Evolutionary conservation across 768 basidiomycete species (phyloP).

Genomic region (Dentipellis fragilis): DNA sequence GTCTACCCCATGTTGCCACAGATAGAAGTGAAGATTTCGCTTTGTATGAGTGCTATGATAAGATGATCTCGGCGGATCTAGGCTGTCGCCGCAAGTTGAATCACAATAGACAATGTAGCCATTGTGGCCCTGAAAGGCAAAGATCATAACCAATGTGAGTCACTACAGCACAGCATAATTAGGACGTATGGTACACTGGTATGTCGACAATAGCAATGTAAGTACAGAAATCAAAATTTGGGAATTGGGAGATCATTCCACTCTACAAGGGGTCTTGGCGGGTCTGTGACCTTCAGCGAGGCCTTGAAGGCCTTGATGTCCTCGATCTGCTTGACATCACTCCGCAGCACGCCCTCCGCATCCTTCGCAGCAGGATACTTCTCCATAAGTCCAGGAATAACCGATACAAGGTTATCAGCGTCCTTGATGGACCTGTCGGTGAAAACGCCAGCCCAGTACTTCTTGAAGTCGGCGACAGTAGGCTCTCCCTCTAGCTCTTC

Average conservation of each 20-base stretch:
- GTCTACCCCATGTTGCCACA: too few species aligned
- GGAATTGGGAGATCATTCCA: constrained; percentile 66
- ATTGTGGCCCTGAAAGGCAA: too few species aligned
- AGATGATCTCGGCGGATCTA: too few species aligned
- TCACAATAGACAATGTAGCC: too few species aligned
- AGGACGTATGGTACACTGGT: too few species aligned
- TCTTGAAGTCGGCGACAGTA: constrained; percentile 45
- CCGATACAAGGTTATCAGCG: constrained; percentile 35
- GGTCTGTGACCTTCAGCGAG: constrained; percentile 39
- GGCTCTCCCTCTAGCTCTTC: constrained; percentile 46
- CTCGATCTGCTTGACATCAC: constrained; percentile 49
- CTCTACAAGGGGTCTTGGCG: constrained; percentile 57
- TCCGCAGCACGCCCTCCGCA: constrained; percentile 32
- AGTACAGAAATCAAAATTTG: constrained; percentile 23
- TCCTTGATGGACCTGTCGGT: constrained; percentile 26
- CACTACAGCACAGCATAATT: too few species aligned
- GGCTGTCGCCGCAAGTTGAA: too few species aligned
- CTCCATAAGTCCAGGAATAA: constrained; percentile 48
- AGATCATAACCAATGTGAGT: too few species aligned
- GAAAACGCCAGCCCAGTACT: constrained; percentile 46
- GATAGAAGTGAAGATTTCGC: too few species aligned
- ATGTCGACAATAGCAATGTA: too few species aligned
- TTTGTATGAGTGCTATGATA: too few species aligned
- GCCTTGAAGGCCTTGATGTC: constrained; percentile 61
- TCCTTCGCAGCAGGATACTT: constrained; percentile 48